Evolutionary conservation across 768 basidiomycete species (phyloP), one percentile per base, ranked within the genome.

Genomic region (Tricholomella constricta): DNA sequence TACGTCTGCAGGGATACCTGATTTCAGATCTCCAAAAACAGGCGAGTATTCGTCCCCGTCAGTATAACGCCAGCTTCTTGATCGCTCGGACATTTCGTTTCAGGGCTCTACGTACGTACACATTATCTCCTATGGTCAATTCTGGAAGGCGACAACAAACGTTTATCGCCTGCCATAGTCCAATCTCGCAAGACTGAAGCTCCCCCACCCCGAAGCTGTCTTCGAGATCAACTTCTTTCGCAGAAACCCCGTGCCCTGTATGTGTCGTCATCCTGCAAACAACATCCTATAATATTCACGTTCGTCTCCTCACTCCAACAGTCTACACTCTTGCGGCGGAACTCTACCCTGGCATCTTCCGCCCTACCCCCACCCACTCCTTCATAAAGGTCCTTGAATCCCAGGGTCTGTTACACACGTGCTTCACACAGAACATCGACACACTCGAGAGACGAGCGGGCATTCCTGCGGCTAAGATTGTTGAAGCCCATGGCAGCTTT

Each of bases 401-500:
- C 31, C 86, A 89, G 59, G 66, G 68, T 1, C 75, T 88, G 14
- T 81, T 99, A 1, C 81, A 83, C 56, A 86, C 78, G 36, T 91
- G 89, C 72, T 91, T 91, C 63, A 93, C 92, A 5, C 94, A 94
- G 69, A 95, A 94, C 64, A 94, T 94, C 50, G 95, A 98, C 66
- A 95, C 93, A 0, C 82, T 98, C 12, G 96, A 98, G 65, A 80
- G 90, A 2, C 78, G 84, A 5, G 91, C 93, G 0, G 91, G 91
- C 5, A 79, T 97, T 0, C 84, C 89, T 0, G 77, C 69, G 1
- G 70, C 80, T 27, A 84, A 84, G 65, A 85, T 98, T 55, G 78
- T 98, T 43, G 96, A 98, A 72, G 97, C 97, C 0, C 97, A 99
- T 63, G 97, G 96, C 2, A 94, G 91, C 59, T 99, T 98, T 60